phyloP scores from a whole-genome alignment of 2,329 filamentous ascomycete genomes.

The Albophoma yamanashiensis region DNA sequence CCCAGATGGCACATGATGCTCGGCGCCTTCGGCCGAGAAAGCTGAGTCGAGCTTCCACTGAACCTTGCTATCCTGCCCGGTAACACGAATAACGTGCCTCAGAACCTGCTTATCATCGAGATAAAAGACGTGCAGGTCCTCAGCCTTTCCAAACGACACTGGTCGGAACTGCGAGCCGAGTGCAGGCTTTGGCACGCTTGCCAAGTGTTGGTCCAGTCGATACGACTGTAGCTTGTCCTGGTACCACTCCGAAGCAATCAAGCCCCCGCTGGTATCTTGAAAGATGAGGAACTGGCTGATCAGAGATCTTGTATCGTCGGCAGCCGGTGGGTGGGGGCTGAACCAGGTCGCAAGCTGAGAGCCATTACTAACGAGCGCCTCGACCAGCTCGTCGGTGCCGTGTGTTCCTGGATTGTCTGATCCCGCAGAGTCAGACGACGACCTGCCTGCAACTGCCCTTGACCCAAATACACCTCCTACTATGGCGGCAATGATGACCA shows the following conservation, averaged over 20 bases:
- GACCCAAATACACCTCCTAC: neutral
- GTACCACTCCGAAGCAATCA: constrained; percentile 1
- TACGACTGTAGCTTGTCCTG: neutral
- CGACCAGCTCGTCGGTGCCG: neutral
- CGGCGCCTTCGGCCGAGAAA: neutral
- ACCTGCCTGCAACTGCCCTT: neutral
- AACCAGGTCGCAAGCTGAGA: neutral
- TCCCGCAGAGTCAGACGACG: neutral
- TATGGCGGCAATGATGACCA: neutral
- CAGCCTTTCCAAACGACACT: neutral
- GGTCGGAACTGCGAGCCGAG: neutral
- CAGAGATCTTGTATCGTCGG: neutral
- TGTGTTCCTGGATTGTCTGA: neutral
- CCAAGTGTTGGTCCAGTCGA: neutral
- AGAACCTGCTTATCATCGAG: neutral
- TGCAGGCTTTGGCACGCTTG: neutral
- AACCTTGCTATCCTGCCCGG: neutral
- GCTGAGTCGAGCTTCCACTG: neutral
- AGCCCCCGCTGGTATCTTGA: neutral
- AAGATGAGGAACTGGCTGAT: neutral
- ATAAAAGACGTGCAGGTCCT: constrained; percentile 3
- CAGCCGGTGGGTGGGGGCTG: neutral
- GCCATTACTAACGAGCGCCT: neutral
- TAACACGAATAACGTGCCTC: neutral
- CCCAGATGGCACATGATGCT: neutral